phyloP scores from a whole-genome alignment of 768 basidiomycete genomes.

The Tricholoma bakamatsutake region DNA sequence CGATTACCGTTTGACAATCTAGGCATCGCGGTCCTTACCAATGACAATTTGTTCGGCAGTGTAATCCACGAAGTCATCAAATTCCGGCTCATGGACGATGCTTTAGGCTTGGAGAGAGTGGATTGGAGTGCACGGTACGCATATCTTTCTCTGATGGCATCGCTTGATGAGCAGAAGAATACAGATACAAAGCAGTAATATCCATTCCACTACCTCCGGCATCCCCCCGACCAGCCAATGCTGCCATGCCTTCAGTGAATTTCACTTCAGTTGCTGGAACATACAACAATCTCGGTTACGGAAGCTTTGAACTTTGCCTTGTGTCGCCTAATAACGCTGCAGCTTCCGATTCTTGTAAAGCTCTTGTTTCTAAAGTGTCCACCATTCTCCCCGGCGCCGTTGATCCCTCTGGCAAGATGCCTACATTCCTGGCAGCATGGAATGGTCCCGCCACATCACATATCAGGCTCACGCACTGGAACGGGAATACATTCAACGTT shows the following conservation, averaged over 20 bases:
- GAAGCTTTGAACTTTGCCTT: slow-evolving; percentile 18
- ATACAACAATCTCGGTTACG: slow-evolving; percentile 20
- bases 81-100: slow-evolving; percentile 20
- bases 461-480: slow-evolving; percentile 15
- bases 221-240: slow-evolving; percentile 6
- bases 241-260: slow-evolving; percentile 8
- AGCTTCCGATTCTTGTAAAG: slow-evolving; percentile 4
- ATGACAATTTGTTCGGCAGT: slow-evolving; percentile 19
- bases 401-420: slow-evolving; percentile 1
- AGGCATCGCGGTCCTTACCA: slow-evolving; percentile 22
- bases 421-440: slow-evolving; percentile 9
- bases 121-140: slow-evolving; percentile 21
- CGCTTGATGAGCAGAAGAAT: neutral
- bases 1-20: slow-evolving; percentile 12
- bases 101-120: slow-evolving; percentile 16
- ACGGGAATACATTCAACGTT: slow-evolving; percentile 17
- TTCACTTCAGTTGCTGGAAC: slow-evolving; percentile 14
- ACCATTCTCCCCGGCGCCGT: slow-evolving; percentile 6
- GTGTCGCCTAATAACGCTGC: neutral
- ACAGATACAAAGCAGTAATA: slow-evolving; percentile 1
- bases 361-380: slow-evolving; percentile 3
- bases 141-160: neutral
- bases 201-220: neutral
- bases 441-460: slow-evolving; percentile 13
- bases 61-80: slow-evolving; percentile 16